Evolutionary conservation across 2,329 filamentous ascomycete species (phyloP), one percentile per base, ranked within the genome.

Genomic region (Verticillium nonalfalfae): DNA sequence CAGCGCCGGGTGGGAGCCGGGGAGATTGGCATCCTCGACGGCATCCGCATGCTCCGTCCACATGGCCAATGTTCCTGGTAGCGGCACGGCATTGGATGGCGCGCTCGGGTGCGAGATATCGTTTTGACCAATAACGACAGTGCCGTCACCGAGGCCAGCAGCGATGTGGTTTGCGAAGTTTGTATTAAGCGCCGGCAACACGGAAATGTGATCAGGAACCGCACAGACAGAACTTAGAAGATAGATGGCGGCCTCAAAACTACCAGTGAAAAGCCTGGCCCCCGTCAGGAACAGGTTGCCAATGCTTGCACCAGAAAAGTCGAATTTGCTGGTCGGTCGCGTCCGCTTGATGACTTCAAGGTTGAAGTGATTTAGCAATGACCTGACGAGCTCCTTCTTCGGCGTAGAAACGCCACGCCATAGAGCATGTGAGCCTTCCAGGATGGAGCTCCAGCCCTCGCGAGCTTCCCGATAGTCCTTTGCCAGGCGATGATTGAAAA

Each of bases 161-260:
- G 90, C 92, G 67, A 98, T 98, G 74, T 98, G 94, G 69, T 96
- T 91, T 0, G 91, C 91, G 78, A 97, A 97, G 73, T 97, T 98
- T 65, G 90, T 93, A 78, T 97, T 96, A 68, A 80, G 91, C 4
- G 91, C 92, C 0, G 94, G 95, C 15, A 98, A 85, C 0, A 97
- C 92, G 0, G 87, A 83, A 6, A 95, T 86, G 59, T 87, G 82
- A 11, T 85, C 82, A 0, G 92, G 90, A 0, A 98, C 90, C n/a
- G 86, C 86, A 70, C 93, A 96, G 65, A 97, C 91, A 67, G 89
- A 90, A 58, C 90, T 90, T 4, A 98, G 83, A 2, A 98, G 84
- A 71, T 97, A 97, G 64, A 98, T 95, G 52, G 92, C 91, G 7
- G 90, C 90, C 73, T 98, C 95, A 66, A 98, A 94, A 62, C 90